Evolutionary conservation across 768 basidiomycete genomes (phyloP).

Genomic region (Termitomyces bulborhizus): DNA sequence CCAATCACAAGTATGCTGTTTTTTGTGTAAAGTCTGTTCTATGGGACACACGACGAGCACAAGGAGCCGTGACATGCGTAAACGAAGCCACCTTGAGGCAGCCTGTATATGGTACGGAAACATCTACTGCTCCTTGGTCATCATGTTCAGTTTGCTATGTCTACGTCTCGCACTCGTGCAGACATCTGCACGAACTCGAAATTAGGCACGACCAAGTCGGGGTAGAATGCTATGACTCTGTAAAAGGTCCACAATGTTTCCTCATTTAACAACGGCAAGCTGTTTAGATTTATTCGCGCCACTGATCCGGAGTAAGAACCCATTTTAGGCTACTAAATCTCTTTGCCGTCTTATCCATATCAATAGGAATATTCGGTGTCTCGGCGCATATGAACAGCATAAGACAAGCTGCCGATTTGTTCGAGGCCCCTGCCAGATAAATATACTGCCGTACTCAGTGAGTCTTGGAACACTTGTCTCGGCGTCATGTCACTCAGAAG

Average conservation of each 20-base stretch:
- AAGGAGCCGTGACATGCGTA: neutral
- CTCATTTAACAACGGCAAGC: neutral
- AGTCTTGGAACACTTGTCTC: neutral
- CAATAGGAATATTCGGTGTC: neutral
- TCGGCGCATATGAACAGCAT: neutral
- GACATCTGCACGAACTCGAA: neutral
- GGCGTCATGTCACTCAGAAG: neutral
- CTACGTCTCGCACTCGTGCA: neutral
- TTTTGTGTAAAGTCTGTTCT: neutral
- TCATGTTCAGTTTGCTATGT: neutral
- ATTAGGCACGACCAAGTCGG: neutral
- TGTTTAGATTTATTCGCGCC: constrained; percentile 3
- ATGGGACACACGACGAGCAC: neutral
- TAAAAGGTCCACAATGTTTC: neutral
- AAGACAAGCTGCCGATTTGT: neutral
- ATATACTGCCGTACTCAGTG: neutral
- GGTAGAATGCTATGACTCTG: neutral
- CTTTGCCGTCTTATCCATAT: neutral
- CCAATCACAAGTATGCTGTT: neutral
- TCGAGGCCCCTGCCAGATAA: neutral
- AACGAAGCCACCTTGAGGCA: neutral
- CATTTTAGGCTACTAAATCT: neutral
- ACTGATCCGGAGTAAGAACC: constrained; percentile 7
- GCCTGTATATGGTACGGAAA: neutral
- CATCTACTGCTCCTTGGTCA: neutral